Conservation (phyloP, 495 filamentous ascomycete genomes). For the Penicillium psychrofluorescens region DNA sequence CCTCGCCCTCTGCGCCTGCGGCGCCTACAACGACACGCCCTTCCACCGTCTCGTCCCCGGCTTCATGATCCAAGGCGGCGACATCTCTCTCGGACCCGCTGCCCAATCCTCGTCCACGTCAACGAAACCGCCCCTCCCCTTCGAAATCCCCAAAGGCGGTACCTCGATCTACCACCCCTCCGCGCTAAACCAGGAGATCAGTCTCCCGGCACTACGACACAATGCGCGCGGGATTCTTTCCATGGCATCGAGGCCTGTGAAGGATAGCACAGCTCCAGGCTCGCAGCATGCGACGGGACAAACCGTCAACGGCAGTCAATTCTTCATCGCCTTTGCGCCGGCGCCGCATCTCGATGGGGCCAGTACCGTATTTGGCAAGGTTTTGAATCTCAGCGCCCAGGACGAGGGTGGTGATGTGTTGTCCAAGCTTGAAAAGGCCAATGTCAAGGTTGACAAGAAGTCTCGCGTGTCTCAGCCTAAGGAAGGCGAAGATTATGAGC, state of each 20-base stretch:
- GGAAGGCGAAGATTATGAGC: conserved; percentile 38
- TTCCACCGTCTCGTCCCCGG: conserved; percentile 84
- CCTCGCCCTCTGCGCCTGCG: conserved; percentile 85
- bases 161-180: conserved; percentile 73
- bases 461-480: conserved; percentile 59
- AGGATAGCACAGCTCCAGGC: conserved; percentile 45
- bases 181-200: conserved; percentile 88
- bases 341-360: conserved; percentile 90
- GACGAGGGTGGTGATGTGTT: conserved; percentile 41
- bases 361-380: conserved; percentile 88
- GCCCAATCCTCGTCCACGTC: conserved; percentile 27
- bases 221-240: conserved; percentile 79
- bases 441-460: conserved; percentile 86
- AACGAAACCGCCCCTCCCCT: conserved; percentile 33
- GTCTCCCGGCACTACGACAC: conserved; percentile 68
- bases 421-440: conserved; percentile 63
- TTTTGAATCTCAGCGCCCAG: conserved; percentile 44
- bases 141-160: conserved; percentile 64
- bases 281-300: conserved; percentile 45
- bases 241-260: conserved; percentile 80
- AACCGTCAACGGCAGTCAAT: conserved; percentile 87
- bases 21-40: conserved; percentile 79
- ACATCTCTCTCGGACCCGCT: conserved; percentile 55
- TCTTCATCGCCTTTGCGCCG: conserved; percentile 80
- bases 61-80: conserved; percentile 92